phyloP scores from a whole-genome alignment of 2,329 filamentous ascomycete genomes.

The Pseudogymnoascus sp. region DNA sequence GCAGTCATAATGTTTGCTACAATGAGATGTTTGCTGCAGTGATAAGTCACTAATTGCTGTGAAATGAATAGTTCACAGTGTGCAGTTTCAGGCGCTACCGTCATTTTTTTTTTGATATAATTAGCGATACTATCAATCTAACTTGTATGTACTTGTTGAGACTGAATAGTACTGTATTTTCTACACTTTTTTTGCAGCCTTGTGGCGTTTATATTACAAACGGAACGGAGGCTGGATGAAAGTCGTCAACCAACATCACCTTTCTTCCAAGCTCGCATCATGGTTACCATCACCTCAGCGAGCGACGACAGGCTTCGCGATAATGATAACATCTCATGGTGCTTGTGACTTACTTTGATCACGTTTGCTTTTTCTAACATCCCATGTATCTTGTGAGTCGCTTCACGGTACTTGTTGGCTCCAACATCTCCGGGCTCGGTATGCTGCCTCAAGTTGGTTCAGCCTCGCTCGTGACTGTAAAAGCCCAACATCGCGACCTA shows the following conservation, averaged over 20 bases:
- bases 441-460: slow-evolving; percentile 2
- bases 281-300: not conserved
- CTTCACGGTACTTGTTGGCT: not conserved
- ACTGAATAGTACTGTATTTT: not conserved
- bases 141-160: not conserved
- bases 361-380: not conserved
- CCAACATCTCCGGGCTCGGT: not conserved
- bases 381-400: not conserved
- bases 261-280: not conserved
- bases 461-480: not conserved
- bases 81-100: not conserved
- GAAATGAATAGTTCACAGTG: not conserved
- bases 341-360: not conserved
- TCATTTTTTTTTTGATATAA: not conserved
- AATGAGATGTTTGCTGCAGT: not conserved
- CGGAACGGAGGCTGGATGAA: not conserved
- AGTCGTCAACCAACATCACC: not conserved
- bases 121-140: not conserved
- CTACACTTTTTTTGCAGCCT: not conserved
- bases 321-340: not conserved
- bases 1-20: not conserved
- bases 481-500: not conserved
- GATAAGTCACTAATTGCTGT: not conserved
- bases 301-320: not conserved
- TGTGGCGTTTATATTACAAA: not conserved